Evolutionary conservation across 192 early-diverging fungal species (phyloP).

Genomic region (Gigaspora rosea): DNA sequence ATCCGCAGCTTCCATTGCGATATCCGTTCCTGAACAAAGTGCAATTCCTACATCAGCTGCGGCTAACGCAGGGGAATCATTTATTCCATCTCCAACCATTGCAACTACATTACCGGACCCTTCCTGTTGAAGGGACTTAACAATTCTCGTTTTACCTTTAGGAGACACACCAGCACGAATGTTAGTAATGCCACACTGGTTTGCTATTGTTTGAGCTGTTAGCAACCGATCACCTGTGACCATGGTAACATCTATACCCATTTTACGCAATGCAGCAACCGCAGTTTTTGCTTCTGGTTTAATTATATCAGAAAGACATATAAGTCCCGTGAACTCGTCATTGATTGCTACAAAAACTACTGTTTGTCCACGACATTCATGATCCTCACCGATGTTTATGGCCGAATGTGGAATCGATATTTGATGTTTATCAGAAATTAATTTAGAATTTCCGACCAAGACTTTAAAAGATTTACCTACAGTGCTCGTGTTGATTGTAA

Average conservation of each 20-base stretch:
- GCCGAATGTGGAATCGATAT: slow-evolving; percentile 46
- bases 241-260: slow-evolving; percentile 85
- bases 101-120: slow-evolving; percentile 63
- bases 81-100: slow-evolving; percentile 97
- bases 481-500: slow-evolving; percentile 11
- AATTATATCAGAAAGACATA: slow-evolving; percentile 81
- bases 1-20: slow-evolving; percentile 91
- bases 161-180: slow-evolving; percentile 93
- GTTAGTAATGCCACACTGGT: slow-evolving; percentile 77
- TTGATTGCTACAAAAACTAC: slow-evolving; percentile 77
- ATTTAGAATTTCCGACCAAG: slow-evolving; percentile 75
- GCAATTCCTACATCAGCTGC: slow-evolving; percentile 87
- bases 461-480: slow-evolving; percentile 40
- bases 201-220: slow-evolving; percentile 81
- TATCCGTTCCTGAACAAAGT: slow-evolving; percentile 86
- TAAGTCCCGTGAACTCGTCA: slow-evolving; percentile 57
- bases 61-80: slow-evolving; percentile 92
- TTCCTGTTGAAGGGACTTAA: slow-evolving; percentile 64
- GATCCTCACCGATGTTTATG: slow-evolving; percentile 40
- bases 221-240: slow-evolving; percentile 90
- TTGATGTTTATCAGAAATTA: slow-evolving; percentile 52
- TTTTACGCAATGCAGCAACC: slow-evolving; percentile 66
- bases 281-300: slow-evolving; percentile 76
- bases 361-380: slow-evolving; percentile 73
- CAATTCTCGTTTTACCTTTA: slow-evolving; percentile 79